These are phyloP conservation scores for Plectosphaerella sp. DNA, from an alignment of 2,329 filamentous ascomycete genomes.

Conservation along the genomic window DNA sequence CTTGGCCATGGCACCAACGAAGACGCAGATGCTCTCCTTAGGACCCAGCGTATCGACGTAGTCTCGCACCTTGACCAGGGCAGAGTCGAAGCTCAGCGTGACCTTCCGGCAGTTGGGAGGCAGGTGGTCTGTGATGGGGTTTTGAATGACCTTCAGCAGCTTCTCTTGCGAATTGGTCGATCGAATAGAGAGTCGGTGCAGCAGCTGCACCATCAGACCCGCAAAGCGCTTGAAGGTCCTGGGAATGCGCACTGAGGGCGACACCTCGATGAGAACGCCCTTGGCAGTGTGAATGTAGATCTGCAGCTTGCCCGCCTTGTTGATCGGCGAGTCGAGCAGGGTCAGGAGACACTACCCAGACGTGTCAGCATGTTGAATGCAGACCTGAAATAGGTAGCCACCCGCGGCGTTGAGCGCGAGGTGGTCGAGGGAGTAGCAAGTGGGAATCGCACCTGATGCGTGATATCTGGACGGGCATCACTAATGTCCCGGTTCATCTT, in stretches of 20 bases:
- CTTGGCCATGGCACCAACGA: constrained; percentile 98
- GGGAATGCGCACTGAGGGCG: constrained; percentile 94
- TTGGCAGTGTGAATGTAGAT: constrained; percentile 99
- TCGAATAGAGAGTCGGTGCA: constrained; percentile 92
- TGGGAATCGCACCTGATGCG: constrained; percentile 75
- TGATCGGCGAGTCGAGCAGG: constrained; percentile 94
- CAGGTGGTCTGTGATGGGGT: constrained; percentile 94
- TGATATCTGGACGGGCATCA: constrained; percentile 95
- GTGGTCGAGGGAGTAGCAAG: constrained; percentile 4
- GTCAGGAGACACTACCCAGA: constrained; percentile 81
- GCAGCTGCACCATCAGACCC: constrained; percentile 95
- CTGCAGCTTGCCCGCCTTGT: constrained; percentile 95
- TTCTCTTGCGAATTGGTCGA: constrained; percentile 98
- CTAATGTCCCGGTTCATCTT: constrained; percentile 99
- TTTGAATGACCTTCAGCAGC: constrained; percentile 93
- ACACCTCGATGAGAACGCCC: constrained; percentile 95
- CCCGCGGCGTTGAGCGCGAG: constrained; percentile 1
- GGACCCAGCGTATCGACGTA: constrained; percentile 76
- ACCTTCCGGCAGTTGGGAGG: constrained; percentile 97
- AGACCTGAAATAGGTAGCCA: constrained; percentile 14
- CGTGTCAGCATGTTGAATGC: constrained; percentile 43
- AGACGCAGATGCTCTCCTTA: constrained; percentile 94
- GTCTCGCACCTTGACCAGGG: constrained; percentile 80
- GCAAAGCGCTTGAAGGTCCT: constrained; percentile 99
- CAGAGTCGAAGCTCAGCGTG: constrained; percentile 89